Evolutionary conservation across 2,329 filamentous ascomycete genomes (phyloP).

Genomic region (Allantophomopsis lycopodina): DNA sequence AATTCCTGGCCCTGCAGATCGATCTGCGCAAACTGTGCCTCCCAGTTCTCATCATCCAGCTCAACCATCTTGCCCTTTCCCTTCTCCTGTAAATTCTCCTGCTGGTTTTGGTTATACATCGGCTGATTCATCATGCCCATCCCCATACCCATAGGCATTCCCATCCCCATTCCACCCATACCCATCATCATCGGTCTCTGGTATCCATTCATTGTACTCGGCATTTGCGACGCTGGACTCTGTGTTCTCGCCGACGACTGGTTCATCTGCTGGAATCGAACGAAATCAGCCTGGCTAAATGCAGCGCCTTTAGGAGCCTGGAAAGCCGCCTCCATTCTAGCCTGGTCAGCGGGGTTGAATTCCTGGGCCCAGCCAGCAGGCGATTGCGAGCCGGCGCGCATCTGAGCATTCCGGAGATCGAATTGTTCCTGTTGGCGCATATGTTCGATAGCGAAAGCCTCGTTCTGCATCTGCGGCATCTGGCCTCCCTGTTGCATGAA

Average conservation of each 20-base stretch:
- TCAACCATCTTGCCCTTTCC: constrained; percentile 91
- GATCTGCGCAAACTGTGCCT: constrained; percentile 87
- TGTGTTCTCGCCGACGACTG: constrained; percentile 40
- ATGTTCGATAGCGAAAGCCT: constrained; percentile 13
- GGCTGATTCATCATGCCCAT: constrained; percentile 28
- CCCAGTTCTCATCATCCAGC: constrained; percentile 88
- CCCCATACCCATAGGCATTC: constrained; percentile 39
- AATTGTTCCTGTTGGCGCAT: constrained; percentile 12
- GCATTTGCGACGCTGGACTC: constrained; percentile 36
- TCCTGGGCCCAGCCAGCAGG: constrained; percentile 45
- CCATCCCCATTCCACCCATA: constrained; percentile 20
- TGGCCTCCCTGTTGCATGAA: constrained; percentile 71
- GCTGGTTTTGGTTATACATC: constrained; percentile 22
- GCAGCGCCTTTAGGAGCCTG: constrained; percentile 40
- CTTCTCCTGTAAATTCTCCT: constrained; percentile 37
- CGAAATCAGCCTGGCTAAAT: constrained; percentile 78
- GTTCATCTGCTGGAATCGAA: constrained; percentile 67
- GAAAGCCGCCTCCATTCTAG: constrained; percentile 60
- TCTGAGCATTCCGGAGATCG: constrained; percentile 12
- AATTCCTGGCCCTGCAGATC: constrained; percentile 45
- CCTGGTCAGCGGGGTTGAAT: constrained; percentile 44
- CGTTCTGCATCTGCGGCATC: constrained; percentile 35
- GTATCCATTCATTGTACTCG: constrained; percentile 32
- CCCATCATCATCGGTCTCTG: constrained; percentile 45
- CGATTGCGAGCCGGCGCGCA: constrained; percentile 14